A percentile compares a stretch with the other conserved stretches of the same genome.
phyloP scores from a whole-genome alignment of 495 filamentous ascomycete species.

The Penicillium daleae region DNA sequence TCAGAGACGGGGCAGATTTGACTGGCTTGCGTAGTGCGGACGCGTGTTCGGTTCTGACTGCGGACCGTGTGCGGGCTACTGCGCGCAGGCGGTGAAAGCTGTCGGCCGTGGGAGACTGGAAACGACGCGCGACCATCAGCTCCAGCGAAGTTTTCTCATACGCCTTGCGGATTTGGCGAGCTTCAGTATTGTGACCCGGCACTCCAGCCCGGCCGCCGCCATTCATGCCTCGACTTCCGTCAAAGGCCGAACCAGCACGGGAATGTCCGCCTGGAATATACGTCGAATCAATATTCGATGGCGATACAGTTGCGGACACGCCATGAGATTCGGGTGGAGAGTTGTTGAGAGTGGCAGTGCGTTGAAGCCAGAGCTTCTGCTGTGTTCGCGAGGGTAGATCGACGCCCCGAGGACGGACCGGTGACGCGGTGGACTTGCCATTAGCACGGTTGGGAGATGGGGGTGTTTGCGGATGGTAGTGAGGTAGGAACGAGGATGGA shows the following conservation, averaged over 20 bases:
- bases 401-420: slow-evolving; percentile 40
- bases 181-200: slow-evolving; percentile 41
- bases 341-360: slow-evolving; percentile 50
- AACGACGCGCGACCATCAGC: slow-evolving; percentile 47
- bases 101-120: slow-evolving; percentile 48
- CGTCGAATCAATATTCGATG: slow-evolving; percentile 39
- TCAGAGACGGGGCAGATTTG: slow-evolving; percentile 46
- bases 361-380: slow-evolving; percentile 55
- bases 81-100: slow-evolving; percentile 45
- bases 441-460: slow-evolving; percentile 41
- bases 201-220: slow-evolving; percentile 35
- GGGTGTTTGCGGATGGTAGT: slow-evolving; percentile 52
- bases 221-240: slow-evolving; percentile 39
- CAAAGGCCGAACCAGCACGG: slow-evolving; percentile 38
- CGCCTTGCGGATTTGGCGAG: slow-evolving; percentile 48
- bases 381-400: slow-evolving; percentile 50
- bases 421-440: slow-evolving; percentile 30
- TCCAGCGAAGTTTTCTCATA: slow-evolving; percentile 51
- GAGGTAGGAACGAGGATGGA: slow-evolving; percentile 52
- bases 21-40: slow-evolving; percentile 40
- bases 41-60: slow-evolving; percentile 19
- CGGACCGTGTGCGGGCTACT: slow-evolving; percentile 29
- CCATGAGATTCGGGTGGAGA: slow-evolving; percentile 52
- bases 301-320: slow-evolving; percentile 31
- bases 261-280: slow-evolving; percentile 34